Evolutionary conservation across 1,284 basidiomycete species (phyloP), one percentile per base, ranked within the genome.

Genomic region (Abortiporus biennis): DNA sequence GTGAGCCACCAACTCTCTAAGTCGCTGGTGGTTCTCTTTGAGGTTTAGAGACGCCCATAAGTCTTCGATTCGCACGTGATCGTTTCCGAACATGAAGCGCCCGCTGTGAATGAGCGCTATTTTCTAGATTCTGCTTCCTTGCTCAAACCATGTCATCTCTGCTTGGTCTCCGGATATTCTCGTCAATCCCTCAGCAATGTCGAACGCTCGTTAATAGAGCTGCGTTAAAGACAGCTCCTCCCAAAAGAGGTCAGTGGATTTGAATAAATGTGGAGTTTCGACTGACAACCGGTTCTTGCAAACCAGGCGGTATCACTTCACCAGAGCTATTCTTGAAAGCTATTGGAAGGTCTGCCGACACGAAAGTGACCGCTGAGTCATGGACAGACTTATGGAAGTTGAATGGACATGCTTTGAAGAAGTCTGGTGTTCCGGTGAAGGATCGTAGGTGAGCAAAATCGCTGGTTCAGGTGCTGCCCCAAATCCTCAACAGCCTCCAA

Each of bases 361-460:
- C 71, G 2, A 88, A 89, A 57, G 54, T 80, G 9, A 72, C 74
- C 22, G 66, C 66, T 21, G 68, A 72, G 34, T 62, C 62, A 13
- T 91, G 87, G 87, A 71, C 78, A 3, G 69, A 74, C 29, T 69
- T 91, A 42, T 90, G 86, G 80, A 68, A 67, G 38, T 62, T 72
- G 37, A 66, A 74, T 22, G 75, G 85, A 11, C 52, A 58, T 27
- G 69, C 74, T 24, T 57, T 91, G 59, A 83, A 76, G 61, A 69
- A 77, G 54, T 74, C 76, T 37, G 85, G 85, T 8, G 45, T 91
- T 3, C 61, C 66, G 23, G 74, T 84, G 29, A 69, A 71, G 52
- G 85, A 89, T 53, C 70, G 87, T 52, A 74, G 78, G 80, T 78
- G 55, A 41, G 69, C 25, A 22, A 24, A 17, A 25, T 27, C 30